Evolutionary conservation across 495 filamentous ascomycete species (phyloP).

Genomic region (Neurospora sublineolata): DNA sequence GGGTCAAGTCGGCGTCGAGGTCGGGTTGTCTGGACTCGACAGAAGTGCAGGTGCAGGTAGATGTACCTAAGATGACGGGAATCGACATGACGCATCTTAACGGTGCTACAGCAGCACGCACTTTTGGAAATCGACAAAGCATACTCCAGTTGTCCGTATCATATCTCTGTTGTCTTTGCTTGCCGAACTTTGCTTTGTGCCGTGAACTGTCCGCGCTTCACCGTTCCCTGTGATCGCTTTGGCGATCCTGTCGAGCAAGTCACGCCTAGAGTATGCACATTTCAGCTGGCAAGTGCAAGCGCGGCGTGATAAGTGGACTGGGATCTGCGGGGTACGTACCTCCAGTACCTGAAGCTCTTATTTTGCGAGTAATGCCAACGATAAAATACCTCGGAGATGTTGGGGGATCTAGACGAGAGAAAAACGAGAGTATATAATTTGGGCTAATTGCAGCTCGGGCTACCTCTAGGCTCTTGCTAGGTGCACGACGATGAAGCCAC

Average conservation of each 20-base stretch:
- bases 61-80: neutral
- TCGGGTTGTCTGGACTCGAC: neutral
- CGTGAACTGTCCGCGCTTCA: neutral
- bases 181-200: neutral
- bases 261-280: neutral
- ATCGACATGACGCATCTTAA: neutral
- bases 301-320: neutral
- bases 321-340: neutral
- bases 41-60: neutral
- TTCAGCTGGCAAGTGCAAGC: neutral
- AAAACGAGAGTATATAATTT: neutral
- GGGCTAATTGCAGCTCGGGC: neutral
- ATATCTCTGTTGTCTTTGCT: neutral
- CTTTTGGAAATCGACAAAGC: neutral
- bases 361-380: neutral
- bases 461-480: neutral
- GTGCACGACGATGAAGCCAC: neutral
- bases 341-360: neutral
- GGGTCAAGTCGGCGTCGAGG: neutral
- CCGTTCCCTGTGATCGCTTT: neutral
- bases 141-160: neutral
- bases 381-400: neutral
- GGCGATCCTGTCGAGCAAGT: neutral
- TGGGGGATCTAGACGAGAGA: neutral
- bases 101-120: neutral